phyloP scores from a whole-genome alignment of 306 rosid species.

The Glycine latifolia region DNA sequence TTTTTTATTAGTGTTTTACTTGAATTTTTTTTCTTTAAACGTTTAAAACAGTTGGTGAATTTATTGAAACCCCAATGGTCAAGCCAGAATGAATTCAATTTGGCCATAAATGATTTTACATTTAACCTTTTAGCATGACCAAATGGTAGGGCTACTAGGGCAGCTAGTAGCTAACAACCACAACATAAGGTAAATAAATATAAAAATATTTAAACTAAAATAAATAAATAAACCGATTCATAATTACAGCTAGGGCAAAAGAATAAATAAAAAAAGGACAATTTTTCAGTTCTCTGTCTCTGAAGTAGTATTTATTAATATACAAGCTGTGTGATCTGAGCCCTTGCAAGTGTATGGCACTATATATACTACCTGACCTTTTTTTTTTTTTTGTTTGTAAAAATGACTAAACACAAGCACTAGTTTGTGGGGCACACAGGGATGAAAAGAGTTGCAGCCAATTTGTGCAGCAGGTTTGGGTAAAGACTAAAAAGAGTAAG shows the following conservation, averaged over 20 bases:
- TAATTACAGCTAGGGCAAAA: neutral
- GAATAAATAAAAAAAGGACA: neutral
- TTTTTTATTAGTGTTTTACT: no score
- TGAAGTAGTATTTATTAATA: neutral
- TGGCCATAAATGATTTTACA: neutral
- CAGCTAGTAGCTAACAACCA: neutral
- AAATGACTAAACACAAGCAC: conserved; percentile 45
- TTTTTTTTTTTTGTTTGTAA: conserved; percentile 1
- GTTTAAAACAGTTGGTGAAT: conserved; percentile 4
- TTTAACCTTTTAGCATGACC: conserved; percentile 16
- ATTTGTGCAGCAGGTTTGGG: conserved; percentile 40
- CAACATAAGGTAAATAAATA: neutral
- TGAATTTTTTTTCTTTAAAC: no score
- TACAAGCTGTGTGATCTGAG: conserved; percentile 28
- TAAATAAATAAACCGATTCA: neutral
- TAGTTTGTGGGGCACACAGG: conserved; percentile 29
- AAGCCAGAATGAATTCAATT: no score
- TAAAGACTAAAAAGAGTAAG: conserved; percentile 41
- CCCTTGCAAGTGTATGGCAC: conserved; percentile 41
- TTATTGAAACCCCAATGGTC: neutral
- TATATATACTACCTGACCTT: conserved; percentile 23
- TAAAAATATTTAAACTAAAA: neutral
- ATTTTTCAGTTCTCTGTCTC: neutral
- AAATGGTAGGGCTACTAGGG: conserved; percentile 1
- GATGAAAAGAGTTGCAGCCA: conserved; percentile 46